A percentile compares a stretch with the other conserved stretches of the same genome.
Conservation (phyloP, 1,139 yeast genomes). For the Diutina ranongensis region DNA sequence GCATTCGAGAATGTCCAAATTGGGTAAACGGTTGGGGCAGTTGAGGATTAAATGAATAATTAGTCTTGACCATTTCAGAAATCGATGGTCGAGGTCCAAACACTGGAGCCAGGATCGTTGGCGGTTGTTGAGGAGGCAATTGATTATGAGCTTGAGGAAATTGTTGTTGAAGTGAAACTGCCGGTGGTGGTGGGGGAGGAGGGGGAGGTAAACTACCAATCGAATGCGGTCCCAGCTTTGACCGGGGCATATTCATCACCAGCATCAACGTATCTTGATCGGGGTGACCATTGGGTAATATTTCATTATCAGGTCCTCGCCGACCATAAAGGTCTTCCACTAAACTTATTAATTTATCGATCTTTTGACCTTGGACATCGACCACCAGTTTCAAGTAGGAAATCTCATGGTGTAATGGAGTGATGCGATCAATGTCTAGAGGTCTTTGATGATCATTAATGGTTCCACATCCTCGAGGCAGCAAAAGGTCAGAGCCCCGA, state of each 20-base stretch:
- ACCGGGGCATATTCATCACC: neutral
- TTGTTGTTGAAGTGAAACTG: neutral
- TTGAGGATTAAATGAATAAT: constrained; percentile 11
- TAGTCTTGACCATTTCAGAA: constrained; percentile 7
- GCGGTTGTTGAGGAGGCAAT: neutral
- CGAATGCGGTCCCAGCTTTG: neutral
- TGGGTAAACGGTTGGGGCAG: constrained; percentile 9
- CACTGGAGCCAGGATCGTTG: neutral
- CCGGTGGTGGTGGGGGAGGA: constrained; percentile 6
- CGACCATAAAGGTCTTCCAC: constrained; percentile 9
- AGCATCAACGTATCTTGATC: neutral
- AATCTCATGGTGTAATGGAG: constrained; percentile 21
- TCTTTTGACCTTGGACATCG: constrained; percentile 27
- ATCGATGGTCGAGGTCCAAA: neutral
- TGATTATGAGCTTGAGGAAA: constrained; percentile 3
- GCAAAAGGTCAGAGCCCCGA: neutral
- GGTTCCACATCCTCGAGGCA: neutral
- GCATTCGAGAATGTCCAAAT: constrained; percentile 7
- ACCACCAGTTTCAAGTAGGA: constrained; percentile 26
- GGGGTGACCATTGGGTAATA: neutral
- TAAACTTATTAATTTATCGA: constrained; percentile 27
- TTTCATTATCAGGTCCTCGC: constrained; percentile 6
- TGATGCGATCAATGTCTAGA: constrained; percentile 11
- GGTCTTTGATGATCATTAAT: too few species aligned
- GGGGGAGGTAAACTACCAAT: neutral